These are phyloP conservation scores for Fusarium bulbicola DNA, from an alignment of 2,329 filamentous ascomycete genomes.

Conservation along the genomic window DNA sequence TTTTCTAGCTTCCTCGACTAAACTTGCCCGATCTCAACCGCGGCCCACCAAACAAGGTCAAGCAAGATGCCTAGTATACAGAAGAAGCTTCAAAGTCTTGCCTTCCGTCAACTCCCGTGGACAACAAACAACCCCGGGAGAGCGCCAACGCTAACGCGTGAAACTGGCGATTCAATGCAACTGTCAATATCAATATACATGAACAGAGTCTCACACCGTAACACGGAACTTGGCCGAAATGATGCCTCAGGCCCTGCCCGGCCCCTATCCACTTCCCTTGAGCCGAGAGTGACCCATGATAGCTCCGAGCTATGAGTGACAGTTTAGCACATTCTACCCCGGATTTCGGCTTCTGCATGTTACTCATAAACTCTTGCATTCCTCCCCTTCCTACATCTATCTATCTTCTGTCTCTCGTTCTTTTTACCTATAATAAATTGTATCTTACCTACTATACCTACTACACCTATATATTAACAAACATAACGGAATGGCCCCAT, in stretches of 20 bases:
- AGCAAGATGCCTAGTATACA: background rate
- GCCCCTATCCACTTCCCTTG: constrained; percentile 22
- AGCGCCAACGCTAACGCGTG: background rate
- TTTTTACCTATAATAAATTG: constrained; percentile 6
- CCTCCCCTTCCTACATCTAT: background rate
- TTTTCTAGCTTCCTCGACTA: constrained; percentile 19
- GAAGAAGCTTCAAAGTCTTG: background rate
- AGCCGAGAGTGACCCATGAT: constrained; percentile 23
- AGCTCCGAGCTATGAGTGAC: constrained; percentile 31
- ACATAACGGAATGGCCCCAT: constrained; percentile 17
- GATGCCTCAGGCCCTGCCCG: constrained; percentile 22
- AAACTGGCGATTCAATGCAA: constrained; percentile 7
- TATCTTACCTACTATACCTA: background rate
- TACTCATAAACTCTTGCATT: constrained; percentile 10
- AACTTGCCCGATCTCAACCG: constrained; percentile 6
- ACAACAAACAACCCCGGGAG: background rate
- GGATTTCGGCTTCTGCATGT: constrained; percentile 24
- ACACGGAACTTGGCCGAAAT: constrained; percentile 31
- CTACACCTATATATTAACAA: background rate
- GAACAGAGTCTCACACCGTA: constrained; percentile 8
- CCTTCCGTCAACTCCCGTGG: constrained; percentile 12
- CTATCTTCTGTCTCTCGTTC: background rate
- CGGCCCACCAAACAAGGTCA: background rate
- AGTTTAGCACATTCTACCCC: constrained; percentile 17
- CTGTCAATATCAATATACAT: background rate